Evolutionary conservation across 1,139 yeast species (phyloP).

Genomic region (Zygosaccharomyces pseudobailii): DNA sequence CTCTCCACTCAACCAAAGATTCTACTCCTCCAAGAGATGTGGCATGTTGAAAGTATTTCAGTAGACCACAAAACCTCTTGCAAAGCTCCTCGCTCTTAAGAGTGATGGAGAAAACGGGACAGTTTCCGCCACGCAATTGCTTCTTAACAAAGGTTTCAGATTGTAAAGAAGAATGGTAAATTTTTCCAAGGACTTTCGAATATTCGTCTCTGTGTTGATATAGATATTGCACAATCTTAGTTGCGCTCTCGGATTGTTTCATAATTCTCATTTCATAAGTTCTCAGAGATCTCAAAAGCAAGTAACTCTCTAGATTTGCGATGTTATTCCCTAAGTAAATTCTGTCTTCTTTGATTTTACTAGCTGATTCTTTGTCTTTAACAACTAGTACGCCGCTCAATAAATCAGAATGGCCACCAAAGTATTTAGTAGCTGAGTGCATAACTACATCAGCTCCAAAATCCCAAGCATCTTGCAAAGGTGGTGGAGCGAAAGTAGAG

Average conservation of each 20-base stretch:
- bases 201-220: conserved; percentile 40
- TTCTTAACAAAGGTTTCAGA: conserved; percentile 53
- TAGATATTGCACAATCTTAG: conserved; percentile 57
- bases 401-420: conserved; percentile 92
- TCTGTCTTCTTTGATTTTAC: conserved; percentile 55
- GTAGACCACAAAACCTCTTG: conserved; percentile 55
- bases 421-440: conserved; percentile 89
- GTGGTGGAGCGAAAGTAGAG: conserved; percentile 92
- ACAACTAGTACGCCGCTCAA: conserved; percentile 75
- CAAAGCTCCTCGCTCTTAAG: conserved; percentile 53
- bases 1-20: conserved; percentile 87
- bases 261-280: conserved; percentile 68
- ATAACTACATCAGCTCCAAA: conserved; percentile 78
- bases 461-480: conserved; percentile 72
- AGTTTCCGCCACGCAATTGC: conserved; percentile 61
- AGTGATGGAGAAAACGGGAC: conserved; percentile 73
- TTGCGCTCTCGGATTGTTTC: conserved; percentile 62
- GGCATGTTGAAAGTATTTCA: conserved; percentile 78
- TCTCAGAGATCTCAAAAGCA: conserved; percentile 72
- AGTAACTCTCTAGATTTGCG: conserved; percentile 69
- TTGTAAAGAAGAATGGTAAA: conserved; percentile 76
- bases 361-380: conserved; percentile 45
- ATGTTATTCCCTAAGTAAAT: conserved; percentile 69
- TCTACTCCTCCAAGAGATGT: conserved; percentile 95
- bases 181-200: conserved; percentile 43